A percentile compares a stretch with the other conserved stretches of the same genome.
Evolutionary conservation across 1,284 basidiomycete species (phyloP).

Genomic region (Moesziomyces antarcticus): DNA sequence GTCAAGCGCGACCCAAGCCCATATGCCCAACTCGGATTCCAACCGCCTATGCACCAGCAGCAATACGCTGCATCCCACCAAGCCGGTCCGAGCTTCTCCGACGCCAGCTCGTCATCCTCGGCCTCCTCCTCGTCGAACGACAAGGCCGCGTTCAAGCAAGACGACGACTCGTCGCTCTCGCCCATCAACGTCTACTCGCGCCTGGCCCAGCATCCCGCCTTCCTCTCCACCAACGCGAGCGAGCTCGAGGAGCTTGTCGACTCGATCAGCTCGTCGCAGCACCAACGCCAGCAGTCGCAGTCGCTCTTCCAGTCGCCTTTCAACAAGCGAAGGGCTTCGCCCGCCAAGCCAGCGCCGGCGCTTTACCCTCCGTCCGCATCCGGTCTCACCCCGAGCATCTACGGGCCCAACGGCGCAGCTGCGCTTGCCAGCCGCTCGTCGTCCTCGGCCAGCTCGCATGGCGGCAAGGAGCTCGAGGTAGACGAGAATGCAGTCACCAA

Average conservation of each 20-base stretch:
- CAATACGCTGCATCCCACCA: conserved; percentile 19
- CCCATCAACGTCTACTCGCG: conserved; percentile 59
- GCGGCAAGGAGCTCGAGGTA: conserved; percentile 41
- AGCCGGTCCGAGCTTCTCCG: conserved; percentile 25
- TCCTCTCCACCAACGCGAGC: conserved; percentile 51
- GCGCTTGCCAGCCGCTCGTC: conserved; percentile 8
- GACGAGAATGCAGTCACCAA: conserved; percentile 51
- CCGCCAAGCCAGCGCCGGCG: conserved; percentile 16
- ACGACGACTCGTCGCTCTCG: conserved; percentile 40
- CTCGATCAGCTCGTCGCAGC: conserved; percentile 37
- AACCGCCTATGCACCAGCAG: conserved; percentile 48
- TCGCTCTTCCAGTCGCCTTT: conserved; percentile 25
- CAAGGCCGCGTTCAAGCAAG: conserved; percentile 12
- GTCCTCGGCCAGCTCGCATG: conserved; percentile 7
- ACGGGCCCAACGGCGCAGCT: conserved; percentile 30
- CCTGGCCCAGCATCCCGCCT: conserved; percentile 57
- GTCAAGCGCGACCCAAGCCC: conserved; percentile 42
- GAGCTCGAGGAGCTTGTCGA: conserved; percentile 62
- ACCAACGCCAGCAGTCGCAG: conserved; percentile 22
- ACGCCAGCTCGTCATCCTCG: conserved; percentile 28
- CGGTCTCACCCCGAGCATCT: conserved; percentile 39
- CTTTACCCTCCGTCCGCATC: conserved; percentile 20
- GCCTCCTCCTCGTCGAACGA: conserved; percentile 10
- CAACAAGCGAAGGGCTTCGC: conserved; percentile 29
- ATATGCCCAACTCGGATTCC: conserved; percentile 55